phyloP scores from a whole-genome alignment of 257 asterid species.

The Thymus quinquecostatus region DNA sequence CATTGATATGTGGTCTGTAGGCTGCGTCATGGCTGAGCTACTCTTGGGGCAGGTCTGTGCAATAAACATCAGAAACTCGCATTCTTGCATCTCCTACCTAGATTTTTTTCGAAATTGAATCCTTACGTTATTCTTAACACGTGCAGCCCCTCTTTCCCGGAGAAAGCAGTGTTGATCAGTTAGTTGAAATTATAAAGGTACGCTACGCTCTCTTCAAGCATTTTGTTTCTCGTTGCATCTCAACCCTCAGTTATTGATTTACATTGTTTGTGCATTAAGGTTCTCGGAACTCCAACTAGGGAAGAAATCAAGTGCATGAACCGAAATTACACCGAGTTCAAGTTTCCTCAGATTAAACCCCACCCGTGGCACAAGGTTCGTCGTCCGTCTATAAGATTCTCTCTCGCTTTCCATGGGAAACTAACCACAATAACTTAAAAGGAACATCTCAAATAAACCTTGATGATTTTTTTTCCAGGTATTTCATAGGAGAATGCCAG shows the following conservation, averaged over 20 bases:
- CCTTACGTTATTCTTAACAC: slow-evolving; percentile 5
- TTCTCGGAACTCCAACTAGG: slow-evolving; percentile 90
- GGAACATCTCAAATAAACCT: background rate
- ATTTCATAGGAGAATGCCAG: slow-evolving; percentile 69
- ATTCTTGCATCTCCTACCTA: background rate
- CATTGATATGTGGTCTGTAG: slow-evolving; percentile 95
- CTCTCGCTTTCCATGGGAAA: background rate
- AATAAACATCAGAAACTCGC: background rate
- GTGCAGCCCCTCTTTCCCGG: slow-evolving; percentile 95
- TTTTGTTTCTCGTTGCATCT: background rate
- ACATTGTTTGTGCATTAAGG: slow-evolving; percentile 40
- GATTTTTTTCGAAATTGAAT: background rate
- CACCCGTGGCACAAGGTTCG: slow-evolving; percentile 96
- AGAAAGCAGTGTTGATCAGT: slow-evolving; percentile 89
- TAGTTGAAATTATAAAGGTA: slow-evolving; percentile 91
- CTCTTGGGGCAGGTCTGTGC: slow-evolving; percentile 69
- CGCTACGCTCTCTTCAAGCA: background rate
- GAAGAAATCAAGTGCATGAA: slow-evolving; percentile 98
- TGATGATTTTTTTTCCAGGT: slow-evolving; percentile 44
- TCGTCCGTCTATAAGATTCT: background rate
- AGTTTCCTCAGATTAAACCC: slow-evolving; percentile 92
- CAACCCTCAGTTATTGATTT: background rate
- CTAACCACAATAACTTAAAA: background rate
- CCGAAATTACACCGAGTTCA: slow-evolving; percentile 80
- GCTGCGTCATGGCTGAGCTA: slow-evolving; percentile 96